phyloP scores from a whole-genome alignment of 768 basidiomycete species.

The Tricholoma sp. region DNA sequence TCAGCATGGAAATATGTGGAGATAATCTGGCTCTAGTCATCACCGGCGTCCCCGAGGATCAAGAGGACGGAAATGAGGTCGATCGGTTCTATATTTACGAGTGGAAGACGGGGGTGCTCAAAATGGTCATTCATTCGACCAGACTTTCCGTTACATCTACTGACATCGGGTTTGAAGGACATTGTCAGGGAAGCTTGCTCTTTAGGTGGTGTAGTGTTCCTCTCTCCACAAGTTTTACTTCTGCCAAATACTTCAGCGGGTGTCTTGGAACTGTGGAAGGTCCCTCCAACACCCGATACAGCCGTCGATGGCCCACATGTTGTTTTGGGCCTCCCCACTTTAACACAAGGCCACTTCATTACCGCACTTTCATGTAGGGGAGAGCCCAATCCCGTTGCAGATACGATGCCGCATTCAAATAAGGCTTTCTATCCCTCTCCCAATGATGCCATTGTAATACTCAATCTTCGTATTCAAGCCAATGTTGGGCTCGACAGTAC shows the following conservation, averaged over 20 bases:
- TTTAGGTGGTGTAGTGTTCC: constrained; percentile 28
- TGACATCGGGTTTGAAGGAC: not conserved
- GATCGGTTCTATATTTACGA: constrained; percentile 37
- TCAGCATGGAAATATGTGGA: constrained; percentile 44
- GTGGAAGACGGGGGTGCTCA: constrained; percentile 35
- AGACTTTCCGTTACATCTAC: not conserved
- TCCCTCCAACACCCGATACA: constrained; percentile 17
- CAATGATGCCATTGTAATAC: constrained; percentile 28
- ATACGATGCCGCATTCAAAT: constrained; percentile 4
- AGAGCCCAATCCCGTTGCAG: constrained; percentile 35
- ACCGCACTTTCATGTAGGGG: constrained; percentile 29
- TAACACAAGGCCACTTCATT: constrained; percentile 18
- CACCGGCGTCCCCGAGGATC: constrained; percentile 17
- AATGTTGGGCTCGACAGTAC: not conserved
- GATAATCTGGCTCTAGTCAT: constrained; percentile 36
- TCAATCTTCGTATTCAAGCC: constrained; percentile 23
- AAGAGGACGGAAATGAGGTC: constrained; percentile 2
- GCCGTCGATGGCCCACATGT: constrained; percentile 15
- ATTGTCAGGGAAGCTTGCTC: constrained; percentile 4
- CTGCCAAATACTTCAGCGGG: constrained; percentile 26
- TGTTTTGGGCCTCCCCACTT: constrained; percentile 24
- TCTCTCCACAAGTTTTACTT: constrained; percentile 26
- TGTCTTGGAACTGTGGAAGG: constrained; percentile 32
- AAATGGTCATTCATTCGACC: constrained; percentile 24
- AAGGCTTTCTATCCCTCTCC: constrained; percentile 20